Percentiles rank a stretch among this genome's conserved stretches.
phyloP scores from a whole-genome alignment of 148 eudicot genomes.

The Drosera capensis region DNA sequence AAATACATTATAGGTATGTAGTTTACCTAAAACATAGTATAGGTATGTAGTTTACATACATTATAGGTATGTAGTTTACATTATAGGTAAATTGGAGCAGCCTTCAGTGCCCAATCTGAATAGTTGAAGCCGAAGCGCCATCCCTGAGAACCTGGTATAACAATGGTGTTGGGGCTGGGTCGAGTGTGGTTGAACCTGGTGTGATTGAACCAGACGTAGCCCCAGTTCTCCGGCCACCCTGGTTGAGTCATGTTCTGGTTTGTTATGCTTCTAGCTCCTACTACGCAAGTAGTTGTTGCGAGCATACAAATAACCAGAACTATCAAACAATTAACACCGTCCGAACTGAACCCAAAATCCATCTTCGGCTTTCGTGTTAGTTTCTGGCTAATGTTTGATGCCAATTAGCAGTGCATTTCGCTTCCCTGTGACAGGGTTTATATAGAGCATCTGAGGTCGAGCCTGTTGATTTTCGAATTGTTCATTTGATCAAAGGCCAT shows the following conservation, averaged over 20 bases:
- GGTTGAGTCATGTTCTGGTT: background rate
- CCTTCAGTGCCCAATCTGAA: conserved; percentile 36
- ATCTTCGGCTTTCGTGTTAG: too few species aligned
- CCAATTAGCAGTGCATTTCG: too few species aligned
- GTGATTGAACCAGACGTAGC: background rate
- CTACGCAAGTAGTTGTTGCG: background rate
- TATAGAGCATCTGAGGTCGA: too few species aligned
- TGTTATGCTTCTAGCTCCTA: background rate
- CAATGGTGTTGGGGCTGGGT: conserved; percentile 13
- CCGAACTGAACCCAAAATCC: too few species aligned
- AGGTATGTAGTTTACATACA: too few species aligned
- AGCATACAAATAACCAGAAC: too few species aligned
- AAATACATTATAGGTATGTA: background rate
- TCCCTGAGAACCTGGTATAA: conserved; percentile 22
- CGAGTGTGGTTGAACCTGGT: background rate
- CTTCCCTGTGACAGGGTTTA: too few species aligned
- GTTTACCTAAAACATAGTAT: conserved; percentile 32
- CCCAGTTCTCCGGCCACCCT: background rate
- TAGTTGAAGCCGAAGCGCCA: conserved; percentile 40
- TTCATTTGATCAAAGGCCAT: too few species aligned
- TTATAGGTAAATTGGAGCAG: conserved; percentile 30
- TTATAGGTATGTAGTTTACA: too few species aligned
- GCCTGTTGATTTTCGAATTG: too few species aligned
- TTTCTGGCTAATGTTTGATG: too few species aligned
- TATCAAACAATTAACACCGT: too few species aligned